These are phyloP conservation scores for Oryza coarctata DNA, from an alignment of 176 grass and related monocot genomes.

Conservation along the genomic window DNA sequence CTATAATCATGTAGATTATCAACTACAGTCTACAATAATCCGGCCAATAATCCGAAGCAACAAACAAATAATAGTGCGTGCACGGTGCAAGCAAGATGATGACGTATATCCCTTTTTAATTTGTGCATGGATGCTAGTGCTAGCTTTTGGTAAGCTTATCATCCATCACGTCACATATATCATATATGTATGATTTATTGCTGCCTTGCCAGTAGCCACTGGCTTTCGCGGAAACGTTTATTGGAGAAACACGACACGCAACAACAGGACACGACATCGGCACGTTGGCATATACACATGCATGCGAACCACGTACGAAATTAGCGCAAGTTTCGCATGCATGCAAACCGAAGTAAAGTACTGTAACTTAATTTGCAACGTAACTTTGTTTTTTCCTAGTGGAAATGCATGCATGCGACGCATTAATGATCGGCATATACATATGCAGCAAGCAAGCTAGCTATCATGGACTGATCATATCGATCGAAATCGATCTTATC, in stretches of 20 bases:
- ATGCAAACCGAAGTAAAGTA: background rate
- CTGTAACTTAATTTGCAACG: background rate
- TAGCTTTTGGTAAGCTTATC: background rate
- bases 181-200: background rate
- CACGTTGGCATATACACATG: background rate
- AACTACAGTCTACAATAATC: too few relatives aligned
- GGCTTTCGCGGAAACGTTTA: background rate
- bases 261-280: too few relatives aligned
- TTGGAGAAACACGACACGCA: too few relatives aligned
- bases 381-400: background rate
- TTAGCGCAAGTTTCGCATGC: too few relatives aligned
- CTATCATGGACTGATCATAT: background rate
- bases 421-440: background rate
- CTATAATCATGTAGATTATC: too few relatives aligned
- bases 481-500: background rate
- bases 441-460: background rate
- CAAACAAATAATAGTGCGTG: background rate
- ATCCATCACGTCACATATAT: background rate
- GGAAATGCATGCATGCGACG: background rate
- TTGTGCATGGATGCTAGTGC: too few relatives aligned
- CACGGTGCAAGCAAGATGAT: background rate
- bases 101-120: background rate
- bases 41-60: too few relatives aligned
- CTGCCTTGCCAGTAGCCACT: background rate
- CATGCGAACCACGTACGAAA: background rate